These are phyloP conservation scores for Platismatia glauca DNA, from an alignment of 495 filamentous ascomycete genomes.

Conservation along the genomic window DNA sequence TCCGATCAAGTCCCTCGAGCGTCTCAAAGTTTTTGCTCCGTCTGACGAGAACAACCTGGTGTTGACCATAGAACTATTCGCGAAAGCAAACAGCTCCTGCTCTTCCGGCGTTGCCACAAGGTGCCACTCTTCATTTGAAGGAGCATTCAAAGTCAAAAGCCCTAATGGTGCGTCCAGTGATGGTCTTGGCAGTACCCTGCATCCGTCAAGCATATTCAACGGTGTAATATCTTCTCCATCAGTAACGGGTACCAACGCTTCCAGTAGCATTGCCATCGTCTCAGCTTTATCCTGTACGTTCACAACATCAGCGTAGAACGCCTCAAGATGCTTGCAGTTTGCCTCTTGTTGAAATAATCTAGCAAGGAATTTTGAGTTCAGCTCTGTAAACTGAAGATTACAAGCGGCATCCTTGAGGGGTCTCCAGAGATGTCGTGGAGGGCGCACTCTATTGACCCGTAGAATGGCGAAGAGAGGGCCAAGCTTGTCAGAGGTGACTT, in stretches of 20 bases:
- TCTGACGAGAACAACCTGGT: background rate
- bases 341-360: slow-evolving; percentile 12
- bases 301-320: background rate
- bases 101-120: slow-evolving; percentile 21
- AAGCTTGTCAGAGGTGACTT: slow-evolving; percentile 8
- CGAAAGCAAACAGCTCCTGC: slow-evolving; percentile 24
- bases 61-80: slow-evolving; percentile 17
- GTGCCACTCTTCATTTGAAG: background rate
- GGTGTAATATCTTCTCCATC: background rate
- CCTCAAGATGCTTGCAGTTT: background rate
- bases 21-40: too few relatives aligned
- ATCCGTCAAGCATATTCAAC: slow-evolving; percentile 22
- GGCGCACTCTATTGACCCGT: slow-evolving; percentile 11
- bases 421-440: slow-evolving; percentile 6
- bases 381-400: background rate
- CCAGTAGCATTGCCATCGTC: slow-evolving; percentile 7
- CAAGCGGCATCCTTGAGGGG: background rate
- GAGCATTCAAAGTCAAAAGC: slow-evolving; percentile 13
- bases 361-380: slow-evolving; percentile 15
- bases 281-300: background rate
- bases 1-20: background rate
- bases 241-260: slow-evolving; percentile 7
- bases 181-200: slow-evolving; percentile 27
- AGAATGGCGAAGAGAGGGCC: slow-evolving; percentile 14
- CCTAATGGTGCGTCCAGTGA: slow-evolving; percentile 23